phyloP scores from a whole-genome alignment of 2,329 filamentous ascomycete genomes.

The Fusarium albidum region DNA sequence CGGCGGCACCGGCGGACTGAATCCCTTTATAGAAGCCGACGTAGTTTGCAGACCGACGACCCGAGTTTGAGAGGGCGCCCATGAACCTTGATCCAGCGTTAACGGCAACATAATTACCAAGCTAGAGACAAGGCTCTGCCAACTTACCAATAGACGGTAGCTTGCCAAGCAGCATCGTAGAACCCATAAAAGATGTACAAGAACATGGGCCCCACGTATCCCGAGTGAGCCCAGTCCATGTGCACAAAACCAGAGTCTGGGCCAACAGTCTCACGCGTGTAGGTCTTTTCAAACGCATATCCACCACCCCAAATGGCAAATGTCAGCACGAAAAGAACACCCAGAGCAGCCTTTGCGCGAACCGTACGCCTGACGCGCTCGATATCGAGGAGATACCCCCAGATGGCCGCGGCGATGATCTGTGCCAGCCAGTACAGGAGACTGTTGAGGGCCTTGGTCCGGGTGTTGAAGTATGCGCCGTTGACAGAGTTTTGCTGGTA shows the following conservation, averaged over 20 bases:
- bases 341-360: conserved; percentile 72
- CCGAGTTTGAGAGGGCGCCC: conserved; percentile 91
- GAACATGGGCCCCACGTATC: conserved; percentile 82
- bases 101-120: not conserved
- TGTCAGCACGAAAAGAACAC: conserved; percentile 71
- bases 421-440: conserved; percentile 76
- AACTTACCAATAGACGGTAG: conserved; percentile 88
- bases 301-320: conserved; percentile 86
- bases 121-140: conserved; percentile 42
- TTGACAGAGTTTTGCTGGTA: conserved; percentile 83
- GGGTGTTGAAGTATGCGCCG: conserved; percentile 73
- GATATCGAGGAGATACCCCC: conserved; percentile 76
- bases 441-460: conserved; percentile 77
- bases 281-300: conserved; percentile 72
- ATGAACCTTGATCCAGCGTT: conserved; percentile 73
- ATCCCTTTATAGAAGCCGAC: conserved; percentile 90
- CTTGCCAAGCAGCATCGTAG: conserved; percentile 91
- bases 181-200: conserved; percentile 91
- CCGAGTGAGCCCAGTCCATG: conserved; percentile 71
- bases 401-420: conserved; percentile 77
- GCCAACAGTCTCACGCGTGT: conserved; percentile 32
- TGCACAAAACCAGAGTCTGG: conserved; percentile 13
- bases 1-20: conserved; percentile 76
- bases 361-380: conserved; percentile 66
- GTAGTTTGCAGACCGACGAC: conserved; percentile 90